Evolutionary conservation across 2,329 filamentous ascomycete genomes (phyloP).

Genomic region (Berkeleyomyces basicola): DNA sequence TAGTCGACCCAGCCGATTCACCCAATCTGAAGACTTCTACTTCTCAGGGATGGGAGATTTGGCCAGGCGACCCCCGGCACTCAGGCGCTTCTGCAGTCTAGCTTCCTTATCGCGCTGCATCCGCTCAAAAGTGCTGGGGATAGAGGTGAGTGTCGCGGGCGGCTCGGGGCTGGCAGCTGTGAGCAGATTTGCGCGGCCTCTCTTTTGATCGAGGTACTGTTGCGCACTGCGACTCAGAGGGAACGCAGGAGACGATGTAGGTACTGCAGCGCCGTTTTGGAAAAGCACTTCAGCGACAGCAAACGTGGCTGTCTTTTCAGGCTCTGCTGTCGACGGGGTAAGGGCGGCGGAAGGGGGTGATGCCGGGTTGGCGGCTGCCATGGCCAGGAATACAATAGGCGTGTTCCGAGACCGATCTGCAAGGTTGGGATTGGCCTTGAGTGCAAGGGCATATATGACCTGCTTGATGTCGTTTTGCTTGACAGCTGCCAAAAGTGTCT

Average conservation of each 20-base stretch:
- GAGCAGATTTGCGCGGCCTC: conserved; percentile 28
- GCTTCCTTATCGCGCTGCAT: conserved; percentile 47
- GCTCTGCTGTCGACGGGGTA: conserved; percentile 23
- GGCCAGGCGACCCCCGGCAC: conserved; percentile 56
- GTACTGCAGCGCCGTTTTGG: conserved; percentile 87
- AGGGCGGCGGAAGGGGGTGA: conserved; percentile 40
- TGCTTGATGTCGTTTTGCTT: conserved; percentile 94
- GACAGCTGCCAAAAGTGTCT: conserved; percentile 77
- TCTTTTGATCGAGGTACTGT: conserved; percentile 69
- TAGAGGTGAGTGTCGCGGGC: conserved; percentile 37
- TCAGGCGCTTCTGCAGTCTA: conserved; percentile 61
- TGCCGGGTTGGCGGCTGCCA: conserved; percentile 84
- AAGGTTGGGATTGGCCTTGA: conserved; percentile 74
- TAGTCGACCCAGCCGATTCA: conserved; percentile 13
- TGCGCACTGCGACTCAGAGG: conserved; percentile 68
- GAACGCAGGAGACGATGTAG: conserved; percentile 57
- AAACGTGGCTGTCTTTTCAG: conserved; percentile 50
- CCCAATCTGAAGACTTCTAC: conserved; percentile 27
- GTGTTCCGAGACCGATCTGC: conserved; percentile 75
- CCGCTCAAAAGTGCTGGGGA: conserved; percentile 24
- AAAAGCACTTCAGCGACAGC: conserved; percentile 78
- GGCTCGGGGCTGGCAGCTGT: conserved; percentile 26
- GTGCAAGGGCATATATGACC: conserved; percentile 75
- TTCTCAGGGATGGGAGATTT: conserved; percentile 46
- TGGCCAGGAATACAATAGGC: conserved; percentile 75